A percentile compares a stretch with the other conserved stretches of the same genome.
phyloP scores from a whole-genome alignment of 1,284 basidiomycete genomes.

The Pulchroboletus neoregius region DNA sequence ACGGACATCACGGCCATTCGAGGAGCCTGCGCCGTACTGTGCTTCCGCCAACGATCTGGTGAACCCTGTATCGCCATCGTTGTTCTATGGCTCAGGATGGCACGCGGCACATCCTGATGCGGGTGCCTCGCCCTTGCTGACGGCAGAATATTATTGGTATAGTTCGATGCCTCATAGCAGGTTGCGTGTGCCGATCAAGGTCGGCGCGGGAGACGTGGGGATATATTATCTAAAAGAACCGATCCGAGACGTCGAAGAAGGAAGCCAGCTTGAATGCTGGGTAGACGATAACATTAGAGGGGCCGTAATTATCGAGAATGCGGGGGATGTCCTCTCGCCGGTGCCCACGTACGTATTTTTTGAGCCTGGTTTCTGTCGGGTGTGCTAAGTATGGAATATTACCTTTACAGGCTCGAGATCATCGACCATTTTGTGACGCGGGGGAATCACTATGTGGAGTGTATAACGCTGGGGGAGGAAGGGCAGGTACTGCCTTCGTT shows the following conservation, averaged over 20 bases:
- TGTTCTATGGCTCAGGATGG: conserved; percentile 93
- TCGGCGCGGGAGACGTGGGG: conserved; percentile 74
- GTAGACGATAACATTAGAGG: conserved; percentile 76
- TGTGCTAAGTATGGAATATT: conserved; percentile 4
- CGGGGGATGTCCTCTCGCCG: conserved; percentile 46
- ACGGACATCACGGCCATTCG: conserved; percentile 51
- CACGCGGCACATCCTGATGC: conserved; percentile 65
- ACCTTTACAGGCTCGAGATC: conserved; percentile 53
- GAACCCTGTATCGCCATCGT: conserved; percentile 84
- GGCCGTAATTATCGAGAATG: conserved; percentile 61
- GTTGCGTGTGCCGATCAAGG: conserved; percentile 71
- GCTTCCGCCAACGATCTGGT: conserved; percentile 91
- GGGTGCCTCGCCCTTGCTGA: conserved; percentile 41
- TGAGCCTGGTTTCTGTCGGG: background rate
- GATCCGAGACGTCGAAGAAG: conserved; percentile 47
- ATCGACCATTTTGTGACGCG: conserved; percentile 76
- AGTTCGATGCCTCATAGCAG: conserved; percentile 73
- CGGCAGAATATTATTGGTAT: conserved; percentile 83
- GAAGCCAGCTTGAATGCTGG: conserved; percentile 76
- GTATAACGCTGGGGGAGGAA: conserved; percentile 75
- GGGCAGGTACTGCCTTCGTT: conserved; percentile 71
- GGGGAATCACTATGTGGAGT: conserved; percentile 86
- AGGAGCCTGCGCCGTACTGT: conserved; percentile 86
- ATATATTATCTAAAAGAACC: conserved; percentile 74
- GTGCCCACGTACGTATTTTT: conserved; percentile 50